Percentiles rank a stretch among this genome's conserved stretches.
phyloP scores from a whole-genome alignment of 495 filamentous ascomycete genomes.

The Symbiotaphrina buchneri region DNA sequence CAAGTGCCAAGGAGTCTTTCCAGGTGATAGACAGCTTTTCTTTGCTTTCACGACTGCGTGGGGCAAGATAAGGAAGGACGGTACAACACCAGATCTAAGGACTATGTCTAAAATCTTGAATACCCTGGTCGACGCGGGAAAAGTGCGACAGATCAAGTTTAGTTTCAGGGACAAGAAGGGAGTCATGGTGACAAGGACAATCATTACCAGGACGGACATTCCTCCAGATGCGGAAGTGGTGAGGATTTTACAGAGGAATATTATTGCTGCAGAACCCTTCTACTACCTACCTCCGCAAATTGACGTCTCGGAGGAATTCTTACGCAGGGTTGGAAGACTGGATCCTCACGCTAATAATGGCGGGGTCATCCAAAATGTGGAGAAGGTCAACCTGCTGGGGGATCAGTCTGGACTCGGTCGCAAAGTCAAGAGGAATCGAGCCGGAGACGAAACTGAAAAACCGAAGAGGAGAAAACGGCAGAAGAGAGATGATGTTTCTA shows the following conservation, averaged over 20 bases:
- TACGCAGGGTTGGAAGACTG: no score
- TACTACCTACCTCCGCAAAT: slow-evolving; percentile 17
- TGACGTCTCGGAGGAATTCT: slow-evolving; percentile 9
- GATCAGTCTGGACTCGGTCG: not conserved
- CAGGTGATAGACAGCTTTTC: slow-evolving; percentile 48
- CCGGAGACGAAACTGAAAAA: not conserved
- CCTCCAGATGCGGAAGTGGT: slow-evolving; percentile 24
- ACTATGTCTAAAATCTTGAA: slow-evolving; percentile 34
- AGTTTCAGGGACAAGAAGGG: slow-evolving; percentile 30
- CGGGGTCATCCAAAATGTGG: no score
- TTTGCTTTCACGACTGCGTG: slow-evolving; percentile 42
- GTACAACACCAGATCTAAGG: slow-evolving; percentile 24
- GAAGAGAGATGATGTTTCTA: not conserved
- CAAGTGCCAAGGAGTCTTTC: slow-evolving; percentile 48
- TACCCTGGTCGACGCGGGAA: slow-evolving; percentile 30
- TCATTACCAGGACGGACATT: slow-evolving; percentile 26
- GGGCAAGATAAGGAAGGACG: slow-evolving; percentile 20
- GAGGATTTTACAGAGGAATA: slow-evolving; percentile 25
- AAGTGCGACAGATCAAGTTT: slow-evolving; percentile 37
- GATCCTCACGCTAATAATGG: no score
- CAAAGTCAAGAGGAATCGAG: not conserved
- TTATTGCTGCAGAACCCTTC: slow-evolving; percentile 21
- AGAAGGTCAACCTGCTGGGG: not conserved
- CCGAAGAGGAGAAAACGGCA: not conserved
- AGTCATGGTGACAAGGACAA: slow-evolving; percentile 26